Evolutionary conservation across 2,329 filamentous ascomycete genomes (phyloP).

Genomic region (Acephala macrosclerotiorum): DNA sequence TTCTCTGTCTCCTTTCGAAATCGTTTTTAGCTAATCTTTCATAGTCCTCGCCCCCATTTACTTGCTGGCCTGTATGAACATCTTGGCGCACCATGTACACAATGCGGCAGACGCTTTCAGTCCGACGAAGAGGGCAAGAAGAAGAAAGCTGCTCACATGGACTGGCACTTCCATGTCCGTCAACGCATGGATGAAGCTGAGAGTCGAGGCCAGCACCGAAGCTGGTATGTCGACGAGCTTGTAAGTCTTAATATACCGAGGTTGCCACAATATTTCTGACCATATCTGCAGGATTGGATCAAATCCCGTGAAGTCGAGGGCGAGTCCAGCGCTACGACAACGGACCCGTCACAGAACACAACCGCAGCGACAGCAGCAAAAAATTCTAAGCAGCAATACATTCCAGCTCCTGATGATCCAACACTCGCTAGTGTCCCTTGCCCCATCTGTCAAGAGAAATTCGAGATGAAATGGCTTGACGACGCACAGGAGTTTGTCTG

Average conservation of each 20-base stretch:
- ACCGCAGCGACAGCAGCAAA: slow-evolving; percentile 47
- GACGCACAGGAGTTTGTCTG: slow-evolving; percentile 97
- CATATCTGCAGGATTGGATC: slow-evolving; percentile 80
- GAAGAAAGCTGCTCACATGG: slow-evolving; percentile 90
- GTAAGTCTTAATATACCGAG: slow-evolving; percentile 55
- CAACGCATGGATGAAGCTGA: slow-evolving; percentile 86
- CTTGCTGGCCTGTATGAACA: slow-evolving; percentile 80
- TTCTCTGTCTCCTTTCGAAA: slow-evolving; percentile 25
- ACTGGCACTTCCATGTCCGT: slow-evolving; percentile 98
- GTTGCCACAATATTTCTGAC: neutral
- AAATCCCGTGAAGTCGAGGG: slow-evolving; percentile 83
- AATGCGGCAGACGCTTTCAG: slow-evolving; percentile 88
- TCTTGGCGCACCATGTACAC: slow-evolving; percentile 85
- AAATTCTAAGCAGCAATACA: slow-evolving; percentile 69
- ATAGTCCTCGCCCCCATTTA: slow-evolving; percentile 76
- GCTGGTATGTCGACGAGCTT: slow-evolving; percentile 92
- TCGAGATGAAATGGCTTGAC: slow-evolving; percentile 90
- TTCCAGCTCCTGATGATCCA: slow-evolving; percentile 83
- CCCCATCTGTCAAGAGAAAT: slow-evolving; percentile 94
- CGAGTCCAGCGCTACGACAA: slow-evolving; percentile 52
- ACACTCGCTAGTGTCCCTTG: slow-evolving; percentile 79
- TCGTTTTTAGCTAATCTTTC: slow-evolving; percentile 24
- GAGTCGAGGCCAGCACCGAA: slow-evolving; percentile 86
- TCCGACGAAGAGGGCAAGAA: slow-evolving; percentile 79
- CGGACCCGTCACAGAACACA: slow-evolving; percentile 46